Percentiles rank a stretch among this genome's conserved stretches.
Evolutionary conservation across 2,329 filamentous ascomycete genomes (phyloP).

Genomic region (Trichoderma sp.): DNA sequence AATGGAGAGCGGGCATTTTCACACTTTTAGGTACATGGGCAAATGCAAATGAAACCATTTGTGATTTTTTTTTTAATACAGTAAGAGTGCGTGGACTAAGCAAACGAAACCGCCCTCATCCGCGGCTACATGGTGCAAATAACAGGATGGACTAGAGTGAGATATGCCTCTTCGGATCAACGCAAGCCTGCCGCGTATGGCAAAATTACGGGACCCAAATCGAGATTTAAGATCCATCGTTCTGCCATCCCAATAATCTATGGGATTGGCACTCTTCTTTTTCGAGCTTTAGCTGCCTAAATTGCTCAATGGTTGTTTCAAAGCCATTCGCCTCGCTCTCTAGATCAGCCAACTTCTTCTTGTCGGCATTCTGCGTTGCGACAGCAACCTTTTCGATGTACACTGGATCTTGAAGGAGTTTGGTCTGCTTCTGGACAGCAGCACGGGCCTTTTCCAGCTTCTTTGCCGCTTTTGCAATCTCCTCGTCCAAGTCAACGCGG

Average conservation of each 20-base stretch:
- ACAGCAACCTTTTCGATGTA: not conserved
- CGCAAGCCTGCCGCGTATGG: too few relatives aligned
- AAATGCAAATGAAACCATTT: too few relatives aligned
- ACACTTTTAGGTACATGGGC: too few relatives aligned
- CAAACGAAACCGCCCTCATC: too few relatives aligned
- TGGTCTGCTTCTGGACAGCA: not conserved
- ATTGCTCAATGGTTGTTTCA: not conserved
- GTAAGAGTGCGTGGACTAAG: too few relatives aligned
- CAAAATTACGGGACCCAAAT: too few relatives aligned
- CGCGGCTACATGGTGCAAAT: too few relatives aligned
- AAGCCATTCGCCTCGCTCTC: not conserved
- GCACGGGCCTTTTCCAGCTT: not conserved
- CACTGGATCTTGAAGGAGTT: not conserved
- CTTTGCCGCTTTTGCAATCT: not conserved
- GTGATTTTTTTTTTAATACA: too few relatives aligned
- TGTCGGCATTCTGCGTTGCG: not conserved
- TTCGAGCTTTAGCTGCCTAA: not conserved
- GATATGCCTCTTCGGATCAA: too few relatives aligned
- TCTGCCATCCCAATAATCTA: not conserved
- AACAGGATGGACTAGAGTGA: too few relatives aligned
- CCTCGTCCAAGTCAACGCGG: not conserved
- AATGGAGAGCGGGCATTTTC: too few relatives aligned
- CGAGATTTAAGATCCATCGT: not conserved
- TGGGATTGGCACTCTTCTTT: accelerated
- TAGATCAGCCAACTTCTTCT: not conserved